phyloP scores from a whole-genome alignment of 352 stramenopile species.

The Globisporangium radiosum region DNA sequence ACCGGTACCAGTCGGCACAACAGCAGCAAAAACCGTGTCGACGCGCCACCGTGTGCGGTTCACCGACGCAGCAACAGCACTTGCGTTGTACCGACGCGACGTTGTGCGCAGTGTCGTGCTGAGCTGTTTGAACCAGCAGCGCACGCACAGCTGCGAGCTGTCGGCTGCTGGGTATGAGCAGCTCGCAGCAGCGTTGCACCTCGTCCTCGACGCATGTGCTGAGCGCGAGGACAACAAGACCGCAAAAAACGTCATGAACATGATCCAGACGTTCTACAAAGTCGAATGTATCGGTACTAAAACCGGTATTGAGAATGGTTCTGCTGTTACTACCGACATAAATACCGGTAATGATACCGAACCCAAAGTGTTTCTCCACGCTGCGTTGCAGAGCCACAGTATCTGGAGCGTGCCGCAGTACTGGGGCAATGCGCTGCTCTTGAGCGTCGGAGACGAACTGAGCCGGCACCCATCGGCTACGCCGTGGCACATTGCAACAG shows the following conservation, averaged over 20 bases:
- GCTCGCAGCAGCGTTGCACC: conserved; percentile 39
- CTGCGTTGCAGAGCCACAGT: conserved; percentile 38
- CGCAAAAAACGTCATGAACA: conserved; percentile 76
- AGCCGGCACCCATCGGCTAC: conserved; percentile 57
- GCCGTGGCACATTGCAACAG: conserved; percentile 61
- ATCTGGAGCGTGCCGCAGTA: conserved; percentile 63
- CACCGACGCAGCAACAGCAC: conserved; percentile 34
- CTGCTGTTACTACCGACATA: background rate
- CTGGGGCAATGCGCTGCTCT: conserved; percentile 67
- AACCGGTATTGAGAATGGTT: background rate
- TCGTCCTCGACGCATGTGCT: conserved; percentile 59
- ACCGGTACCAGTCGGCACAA: background rate
- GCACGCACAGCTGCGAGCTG: conserved; percentile 48
- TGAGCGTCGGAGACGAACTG: conserved; percentile 73
- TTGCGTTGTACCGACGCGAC: conserved; percentile 61
- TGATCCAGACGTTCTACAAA: conserved; percentile 78
- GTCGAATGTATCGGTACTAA: background rate
- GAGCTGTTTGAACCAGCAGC: conserved; percentile 62
- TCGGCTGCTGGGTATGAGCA: conserved; percentile 46
- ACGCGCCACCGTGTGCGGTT: conserved; percentile 64
- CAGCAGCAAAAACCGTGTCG: conserved; percentile 14
- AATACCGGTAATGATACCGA: background rate
- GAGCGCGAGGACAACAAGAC: conserved; percentile 59
- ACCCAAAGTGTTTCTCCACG: conserved; percentile 55
- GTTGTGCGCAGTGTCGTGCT: conserved; percentile 67